These are phyloP conservation scores for Phycomyces blakesleeanus DNA, from an alignment of 192 early-diverging fungal genomes.

Conservation along the genomic window DNA sequence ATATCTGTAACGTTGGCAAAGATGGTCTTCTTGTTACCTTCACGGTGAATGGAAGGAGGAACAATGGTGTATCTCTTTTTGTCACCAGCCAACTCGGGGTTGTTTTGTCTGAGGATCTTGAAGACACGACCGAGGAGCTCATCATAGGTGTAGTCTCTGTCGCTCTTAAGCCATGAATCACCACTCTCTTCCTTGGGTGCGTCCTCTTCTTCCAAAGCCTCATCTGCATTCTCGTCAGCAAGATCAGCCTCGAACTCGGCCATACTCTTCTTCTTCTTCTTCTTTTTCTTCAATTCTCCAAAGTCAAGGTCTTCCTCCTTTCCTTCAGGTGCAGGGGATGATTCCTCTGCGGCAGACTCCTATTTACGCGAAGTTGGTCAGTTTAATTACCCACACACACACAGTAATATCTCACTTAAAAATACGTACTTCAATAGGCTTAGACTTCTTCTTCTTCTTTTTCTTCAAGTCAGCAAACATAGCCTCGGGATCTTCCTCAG, in stretches of 20 bases:
- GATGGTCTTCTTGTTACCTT: slow-evolving; percentile 93
- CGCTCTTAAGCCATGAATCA: slow-evolving; percentile 82
- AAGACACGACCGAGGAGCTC: slow-evolving; percentile 92
- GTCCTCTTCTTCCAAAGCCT: slow-evolving; percentile 48
- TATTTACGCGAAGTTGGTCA: neutral
- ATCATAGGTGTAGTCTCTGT: slow-evolving; percentile 91
- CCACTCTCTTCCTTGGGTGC: slow-evolving; percentile 21
- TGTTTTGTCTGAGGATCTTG: slow-evolving; percentile 86
- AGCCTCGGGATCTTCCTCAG: slow-evolving; percentile 55
- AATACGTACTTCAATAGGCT: slow-evolving; percentile 23
- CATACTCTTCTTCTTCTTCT: slow-evolving; percentile 79
- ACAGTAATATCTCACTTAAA: neutral
- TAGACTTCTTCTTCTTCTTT: slow-evolving; percentile 81
- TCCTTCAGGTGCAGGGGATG: slow-evolving; percentile 35
- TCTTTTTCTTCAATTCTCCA: slow-evolving; percentile 71
- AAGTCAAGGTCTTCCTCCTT: slow-evolving; percentile 56
- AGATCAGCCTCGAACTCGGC: slow-evolving; percentile 83
- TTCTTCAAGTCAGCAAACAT: slow-evolving; percentile 85
- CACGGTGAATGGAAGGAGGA: slow-evolving; percentile 84
- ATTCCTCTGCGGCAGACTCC: neutral
- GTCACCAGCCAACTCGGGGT: slow-evolving; percentile 89
- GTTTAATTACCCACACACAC: neutral
- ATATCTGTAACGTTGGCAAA: slow-evolving; percentile 98
- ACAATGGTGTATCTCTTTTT: slow-evolving; percentile 93
- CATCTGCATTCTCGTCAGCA: slow-evolving; percentile 49